Base-by-base conservation (phyloP, 2,329 filamentous ascomycete genomes). In the Trichoderma citrinoviride region DNA sequence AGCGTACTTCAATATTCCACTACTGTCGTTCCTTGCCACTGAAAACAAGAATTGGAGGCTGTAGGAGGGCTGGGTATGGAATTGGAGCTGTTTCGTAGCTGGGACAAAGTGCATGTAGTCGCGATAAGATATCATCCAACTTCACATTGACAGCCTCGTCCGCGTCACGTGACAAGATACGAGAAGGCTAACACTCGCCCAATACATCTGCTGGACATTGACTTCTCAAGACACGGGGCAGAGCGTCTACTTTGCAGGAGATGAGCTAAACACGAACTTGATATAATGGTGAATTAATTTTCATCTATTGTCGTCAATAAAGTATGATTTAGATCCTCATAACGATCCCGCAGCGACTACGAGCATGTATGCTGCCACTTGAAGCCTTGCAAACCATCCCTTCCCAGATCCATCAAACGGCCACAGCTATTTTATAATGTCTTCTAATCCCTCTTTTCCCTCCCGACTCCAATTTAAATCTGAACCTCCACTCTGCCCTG, bases 401-500 rank as follows among this genome's bases (percentile, higher is more conserved):
- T 65, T 70, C 69, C 69, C 66, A 69, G 69, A 70, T 61, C 65
- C 71, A 67, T 75, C 70, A 76, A 73, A 73, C 73, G 70, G 69
- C 46, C 47, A 71, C 72, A 68, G 19, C 53, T 52, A 67, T 71
- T 70, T 68, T 69, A 69, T 75, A 72, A 70, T 68, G 70, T 70
- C 67, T 61, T 70, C 67, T 54, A 64, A 69, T 68, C 70, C 67
- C 67, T 67, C 72, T 68, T 55, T 44, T 46, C 67, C 61, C 71
- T 65, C 65, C 66, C 63, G 60, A 66, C 53, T 61, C 69, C 47
- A 19, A 49, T 70, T 77, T 83, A 91, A 78, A 95, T 85, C 78
- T 89, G 87, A 73, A 97, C 93, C 85, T 97, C 93, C 67, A 97
- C 93, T 83, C 93, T 88, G 72, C 91, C 91, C 83, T 96, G 92